These are phyloP conservation scores for Salvia splendens DNA, from an alignment of 257 asterid species.

Conservation along the genomic window DNA sequence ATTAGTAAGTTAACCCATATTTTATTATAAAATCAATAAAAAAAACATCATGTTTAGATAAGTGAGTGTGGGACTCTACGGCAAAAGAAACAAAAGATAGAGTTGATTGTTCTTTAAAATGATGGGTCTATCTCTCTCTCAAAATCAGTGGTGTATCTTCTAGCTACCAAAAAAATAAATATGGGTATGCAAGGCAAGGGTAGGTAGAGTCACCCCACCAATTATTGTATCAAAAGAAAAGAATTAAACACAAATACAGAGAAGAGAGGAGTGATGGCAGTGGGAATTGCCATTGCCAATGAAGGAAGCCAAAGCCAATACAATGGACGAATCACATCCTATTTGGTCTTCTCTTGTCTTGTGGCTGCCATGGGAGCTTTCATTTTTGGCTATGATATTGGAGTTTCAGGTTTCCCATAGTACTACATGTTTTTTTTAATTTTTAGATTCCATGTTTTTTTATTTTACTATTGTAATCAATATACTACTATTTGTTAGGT, in stretches of 20 bases:
- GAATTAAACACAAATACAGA: neutral
- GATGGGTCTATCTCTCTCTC: neutral
- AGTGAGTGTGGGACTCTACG: too few species aligned
- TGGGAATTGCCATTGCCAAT: slow-evolving; percentile 24
- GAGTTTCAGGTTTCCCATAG: slow-evolving; percentile 37
- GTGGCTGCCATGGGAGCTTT: slow-evolving; percentile 48
- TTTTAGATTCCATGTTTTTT: too few species aligned
- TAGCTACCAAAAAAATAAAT: neutral
- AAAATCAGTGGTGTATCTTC: neutral
- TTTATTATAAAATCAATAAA: too few species aligned
- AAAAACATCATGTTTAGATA: too few species aligned
- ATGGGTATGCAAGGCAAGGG: neutral
- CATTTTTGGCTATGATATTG: slow-evolving; percentile 49
- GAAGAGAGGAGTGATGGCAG: slow-evolving; percentile 22
- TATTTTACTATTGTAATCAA: too few species aligned
- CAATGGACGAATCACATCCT: slow-evolving; percentile 42
- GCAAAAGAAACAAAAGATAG: too few species aligned
- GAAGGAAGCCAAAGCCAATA: slow-evolving; percentile 26
- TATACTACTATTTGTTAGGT: slow-evolving; percentile 32
- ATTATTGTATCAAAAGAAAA: neutral
- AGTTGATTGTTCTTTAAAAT: too few species aligned
- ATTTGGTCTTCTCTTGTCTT: slow-evolving; percentile 36
- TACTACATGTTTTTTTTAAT: too few species aligned
- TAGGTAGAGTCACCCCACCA: neutral
- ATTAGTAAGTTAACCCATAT: too few species aligned